Percentiles rank a stretch among this genome's conserved stretches.
phyloP scores from a whole-genome alignment of 768 basidiomycete species.

The Daedalea quercina region DNA sequence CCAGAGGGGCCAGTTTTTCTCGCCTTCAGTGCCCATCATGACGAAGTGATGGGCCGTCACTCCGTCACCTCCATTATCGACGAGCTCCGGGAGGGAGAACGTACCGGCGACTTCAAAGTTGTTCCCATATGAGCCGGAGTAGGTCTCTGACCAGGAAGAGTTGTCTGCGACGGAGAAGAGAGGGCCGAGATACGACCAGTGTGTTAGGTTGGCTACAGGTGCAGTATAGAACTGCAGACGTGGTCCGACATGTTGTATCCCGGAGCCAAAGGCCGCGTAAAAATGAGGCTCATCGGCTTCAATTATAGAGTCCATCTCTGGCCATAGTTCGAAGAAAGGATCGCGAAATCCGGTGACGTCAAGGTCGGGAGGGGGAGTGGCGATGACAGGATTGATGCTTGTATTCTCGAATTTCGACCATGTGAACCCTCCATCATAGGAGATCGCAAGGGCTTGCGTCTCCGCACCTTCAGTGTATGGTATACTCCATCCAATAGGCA shows the following conservation, averaged over 20 bases:
- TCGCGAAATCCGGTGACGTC: neutral
- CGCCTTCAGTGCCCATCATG: neutral
- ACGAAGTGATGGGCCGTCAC: neutral
- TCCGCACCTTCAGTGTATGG: no score
- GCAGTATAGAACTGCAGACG: neutral
- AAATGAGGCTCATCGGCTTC: neutral
- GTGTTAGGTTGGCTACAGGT: neutral
- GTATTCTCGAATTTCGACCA: neutral
- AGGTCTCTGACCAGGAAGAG: neutral
- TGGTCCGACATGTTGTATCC: neutral
- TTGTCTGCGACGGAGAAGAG: neutral
- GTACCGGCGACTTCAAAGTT: neutral
- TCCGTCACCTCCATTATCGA: neutral
- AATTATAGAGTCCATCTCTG: neutral
- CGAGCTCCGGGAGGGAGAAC: neutral
- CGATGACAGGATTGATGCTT: neutral
- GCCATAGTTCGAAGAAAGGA: neutral
- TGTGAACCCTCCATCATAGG: neutral
- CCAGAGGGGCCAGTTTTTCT: neutral
- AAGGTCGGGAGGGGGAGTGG: neutral
- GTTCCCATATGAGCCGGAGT: neutral
- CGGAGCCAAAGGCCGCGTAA: neutral
- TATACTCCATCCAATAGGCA: no score
- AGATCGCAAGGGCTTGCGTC: neutral
- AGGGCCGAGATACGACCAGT: neutral